Conservation (phyloP, 495 filamentous ascomycete genomes). For the Penicillium subrubescens region DNA sequence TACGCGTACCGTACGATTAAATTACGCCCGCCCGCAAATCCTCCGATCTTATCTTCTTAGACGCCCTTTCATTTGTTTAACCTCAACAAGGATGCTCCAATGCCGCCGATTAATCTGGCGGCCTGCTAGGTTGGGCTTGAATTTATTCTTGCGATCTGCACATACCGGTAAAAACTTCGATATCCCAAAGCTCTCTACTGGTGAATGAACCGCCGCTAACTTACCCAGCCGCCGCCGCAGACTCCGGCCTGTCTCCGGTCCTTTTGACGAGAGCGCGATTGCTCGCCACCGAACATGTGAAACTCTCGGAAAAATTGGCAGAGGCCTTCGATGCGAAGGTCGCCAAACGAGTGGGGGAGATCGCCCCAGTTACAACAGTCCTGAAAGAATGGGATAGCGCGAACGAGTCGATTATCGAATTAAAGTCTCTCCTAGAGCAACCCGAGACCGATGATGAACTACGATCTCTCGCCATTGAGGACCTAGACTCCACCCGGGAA, state of each 20-base stretch:
- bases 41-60: slow-evolving; percentile 1
- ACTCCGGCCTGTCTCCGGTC: slow-evolving; percentile 54
- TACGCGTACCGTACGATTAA: slow-evolving; percentile 36
- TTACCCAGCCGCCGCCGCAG: slow-evolving; percentile 35
- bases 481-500: slow-evolving; percentile 65
- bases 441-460: slow-evolving; percentile 63
- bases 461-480: slow-evolving; percentile 71
- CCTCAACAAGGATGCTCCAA: slow-evolving; percentile 37
- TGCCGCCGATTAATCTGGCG: slow-evolving; percentile 36
- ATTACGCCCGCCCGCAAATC: slow-evolving; percentile 23
- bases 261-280: slow-evolving; percentile 66
- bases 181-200: neutral
- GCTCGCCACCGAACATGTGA: slow-evolving; percentile 67
- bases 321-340: slow-evolving; percentile 68
- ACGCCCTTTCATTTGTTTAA: neutral
- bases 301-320: slow-evolving; percentile 56
- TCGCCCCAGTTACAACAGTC: slow-evolving; percentile 65
- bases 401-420: slow-evolving; percentile 57
- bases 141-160: slow-evolving; percentile 25
- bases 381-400: slow-evolving; percentile 64
- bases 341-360: slow-evolving; percentile 78
- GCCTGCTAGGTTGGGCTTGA: slow-evolving; percentile 19
- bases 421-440: slow-evolving; percentile 60
- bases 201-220: slow-evolving; percentile 5
- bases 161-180: slow-evolving; percentile 29